Conservation (phyloP, 1,284 basidiomycete genomes). For the Mycena citricolor region DNA sequence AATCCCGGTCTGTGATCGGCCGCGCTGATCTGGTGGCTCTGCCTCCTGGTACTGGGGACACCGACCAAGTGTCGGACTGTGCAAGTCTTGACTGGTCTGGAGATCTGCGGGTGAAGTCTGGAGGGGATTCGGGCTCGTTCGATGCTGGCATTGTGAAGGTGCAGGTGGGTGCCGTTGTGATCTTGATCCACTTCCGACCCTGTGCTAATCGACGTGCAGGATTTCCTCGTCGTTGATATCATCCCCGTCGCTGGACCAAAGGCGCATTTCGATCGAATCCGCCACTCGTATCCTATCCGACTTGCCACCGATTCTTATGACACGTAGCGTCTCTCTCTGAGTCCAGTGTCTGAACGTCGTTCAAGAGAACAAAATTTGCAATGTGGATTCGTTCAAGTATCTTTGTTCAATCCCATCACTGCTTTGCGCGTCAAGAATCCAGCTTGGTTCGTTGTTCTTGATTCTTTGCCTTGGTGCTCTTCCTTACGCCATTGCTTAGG, state of each 20-base stretch:
- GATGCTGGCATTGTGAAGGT: constrained; percentile 10
- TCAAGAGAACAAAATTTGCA: too few species aligned
- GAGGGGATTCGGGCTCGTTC: constrained; percentile 5
- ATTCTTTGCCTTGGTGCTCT: too few species aligned
- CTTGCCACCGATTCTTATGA: constrained; percentile 14
- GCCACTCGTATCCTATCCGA: constrained; percentile 6
- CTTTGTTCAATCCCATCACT: too few species aligned
- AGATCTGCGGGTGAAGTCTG: neutral
- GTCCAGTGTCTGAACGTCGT: too few species aligned
- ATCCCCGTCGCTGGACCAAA: too few species aligned
- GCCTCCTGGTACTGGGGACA: neutral
- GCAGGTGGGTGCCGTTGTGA: constrained; percentile 4
- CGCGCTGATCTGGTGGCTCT: neutral
- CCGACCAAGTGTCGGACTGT: neutral
- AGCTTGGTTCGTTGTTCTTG: too few species aligned
- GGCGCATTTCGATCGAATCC: constrained; percentile 5
- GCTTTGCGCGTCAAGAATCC: too few species aligned
- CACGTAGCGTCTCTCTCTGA: too few species aligned
- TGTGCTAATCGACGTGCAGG: neutral
- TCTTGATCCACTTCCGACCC: neutral
- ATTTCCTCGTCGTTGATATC: constrained; percentile 16
- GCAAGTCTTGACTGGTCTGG: constrained; percentile 16
- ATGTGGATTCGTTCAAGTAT: too few species aligned
- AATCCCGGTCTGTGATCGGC: neutral
- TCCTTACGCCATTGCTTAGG: too few species aligned